Conservation (phyloP, 129 eudicot genomes). For the Flaveria ramosissima region DNA sequence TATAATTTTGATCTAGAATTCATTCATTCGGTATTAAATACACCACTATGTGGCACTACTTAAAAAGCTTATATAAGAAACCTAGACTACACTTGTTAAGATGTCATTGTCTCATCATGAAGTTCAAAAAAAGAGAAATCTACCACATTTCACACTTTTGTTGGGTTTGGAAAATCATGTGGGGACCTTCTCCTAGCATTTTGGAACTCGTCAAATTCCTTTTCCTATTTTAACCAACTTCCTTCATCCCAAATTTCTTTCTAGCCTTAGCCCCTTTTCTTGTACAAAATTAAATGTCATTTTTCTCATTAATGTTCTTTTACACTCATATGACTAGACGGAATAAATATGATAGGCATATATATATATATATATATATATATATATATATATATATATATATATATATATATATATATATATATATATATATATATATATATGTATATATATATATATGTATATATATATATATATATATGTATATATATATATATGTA, state of each 20-base stretch:
- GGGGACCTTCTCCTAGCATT: conserved; percentile 37
- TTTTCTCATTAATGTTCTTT: not conserved
- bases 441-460: no score
- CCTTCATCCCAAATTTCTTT: conserved; percentile 11
- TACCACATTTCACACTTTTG: conserved; percentile 29
- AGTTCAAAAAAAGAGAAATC: conserved; percentile 22
- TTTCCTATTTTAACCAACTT: not conserved
- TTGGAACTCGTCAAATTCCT: conserved; percentile 26
- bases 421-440: no score
- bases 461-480: no score
- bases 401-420: no score
- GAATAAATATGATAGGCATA: not conserved
- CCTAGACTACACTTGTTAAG: not conserved
- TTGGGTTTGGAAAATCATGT: conserved; percentile 27
- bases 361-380: no score
- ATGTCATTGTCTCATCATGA: conserved; percentile 30
- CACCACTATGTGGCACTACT: no score
- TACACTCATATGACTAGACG: no score
- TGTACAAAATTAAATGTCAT: conserved; percentile 8
- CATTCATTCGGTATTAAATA: no score
- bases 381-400: no score
- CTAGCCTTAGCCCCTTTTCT: conserved; percentile 5
- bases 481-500: no score
- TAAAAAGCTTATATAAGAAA: no score
- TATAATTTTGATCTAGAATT: no score